Conservation (phyloP, 2,329 filamentous ascomycete genomes). For the Curvularia verruculosa region DNA sequence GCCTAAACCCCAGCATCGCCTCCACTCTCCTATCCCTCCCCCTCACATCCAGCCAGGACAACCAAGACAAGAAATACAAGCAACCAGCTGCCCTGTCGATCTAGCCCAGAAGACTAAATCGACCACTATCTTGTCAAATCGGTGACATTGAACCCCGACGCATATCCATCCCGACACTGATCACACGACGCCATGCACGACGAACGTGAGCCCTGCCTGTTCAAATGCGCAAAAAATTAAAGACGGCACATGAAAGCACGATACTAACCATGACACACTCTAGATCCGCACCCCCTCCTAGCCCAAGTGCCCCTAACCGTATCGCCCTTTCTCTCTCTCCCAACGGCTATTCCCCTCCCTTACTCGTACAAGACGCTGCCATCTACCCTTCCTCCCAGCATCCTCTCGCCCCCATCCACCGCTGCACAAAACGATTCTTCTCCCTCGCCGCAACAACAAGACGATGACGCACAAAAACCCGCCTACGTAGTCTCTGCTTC, state of each 20-base stretch:
- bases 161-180: background rate
- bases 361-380: constrained; percentile 95
- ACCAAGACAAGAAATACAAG: no score
- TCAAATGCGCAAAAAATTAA: background rate
- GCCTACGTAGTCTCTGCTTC: constrained; percentile 77
- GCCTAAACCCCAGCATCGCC: background rate
- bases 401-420: constrained; percentile 51
- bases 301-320: constrained; percentile 93
- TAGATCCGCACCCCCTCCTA: constrained; percentile 78
- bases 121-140: background rate
- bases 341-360: constrained; percentile 85
- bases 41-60: background rate
- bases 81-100: background rate
- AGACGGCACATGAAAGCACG: background rate
- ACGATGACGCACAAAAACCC: constrained; percentile 56
- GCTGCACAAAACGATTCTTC: constrained; percentile 57
- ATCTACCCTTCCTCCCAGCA: constrained; percentile 79
- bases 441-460: constrained; percentile 7
- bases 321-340: constrained; percentile 90
- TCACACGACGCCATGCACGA: constrained; percentile 39
- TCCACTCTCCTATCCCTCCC: background rate
- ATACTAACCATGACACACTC: constrained; percentile 14
- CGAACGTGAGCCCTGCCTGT: constrained; percentile 39
- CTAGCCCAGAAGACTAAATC: background rate
- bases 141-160: background rate